phyloP scores from a whole-genome alignment of 768 basidiomycete genomes.

The Candolleomyces eurysporus region DNA sequence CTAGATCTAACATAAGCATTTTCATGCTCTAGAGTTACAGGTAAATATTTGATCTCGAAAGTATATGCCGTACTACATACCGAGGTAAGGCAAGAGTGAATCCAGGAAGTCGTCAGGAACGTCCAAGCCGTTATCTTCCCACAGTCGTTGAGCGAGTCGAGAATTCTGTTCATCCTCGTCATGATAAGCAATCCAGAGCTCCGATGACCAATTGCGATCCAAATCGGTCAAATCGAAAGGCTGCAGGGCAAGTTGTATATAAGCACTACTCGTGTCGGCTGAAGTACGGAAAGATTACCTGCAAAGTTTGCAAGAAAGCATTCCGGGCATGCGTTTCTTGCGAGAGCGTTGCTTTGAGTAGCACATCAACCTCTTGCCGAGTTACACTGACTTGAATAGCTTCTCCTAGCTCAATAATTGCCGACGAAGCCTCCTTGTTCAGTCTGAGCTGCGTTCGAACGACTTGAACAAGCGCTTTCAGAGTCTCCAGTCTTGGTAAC shows the following conservation, averaged over 20 bases:
- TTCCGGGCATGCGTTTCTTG: constrained; percentile 88
- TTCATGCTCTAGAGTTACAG: constrained; percentile 57
- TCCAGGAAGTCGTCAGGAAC: constrained; percentile 66
- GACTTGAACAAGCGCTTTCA: constrained; percentile 67
- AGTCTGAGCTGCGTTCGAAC: constrained; percentile 78
- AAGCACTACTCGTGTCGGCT: not conserved
- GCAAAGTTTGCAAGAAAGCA: constrained; percentile 86
- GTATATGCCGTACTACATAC: constrained; percentile 36
- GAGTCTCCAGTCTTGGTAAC: constrained; percentile 73
- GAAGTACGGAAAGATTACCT: constrained; percentile 43
- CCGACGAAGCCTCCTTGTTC: constrained; percentile 78
- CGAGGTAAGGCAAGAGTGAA: constrained; percentile 63
- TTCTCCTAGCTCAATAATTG: constrained; percentile 78
- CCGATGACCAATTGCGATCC: constrained; percentile 74
- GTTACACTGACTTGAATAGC: constrained; percentile 69
- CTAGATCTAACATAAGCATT: constrained; percentile 78
- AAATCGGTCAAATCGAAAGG: constrained; percentile 93
- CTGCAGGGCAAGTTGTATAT: constrained; percentile 35
- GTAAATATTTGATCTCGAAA: not conserved
- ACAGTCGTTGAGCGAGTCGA: constrained; percentile 72
- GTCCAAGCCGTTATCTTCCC: constrained; percentile 96
- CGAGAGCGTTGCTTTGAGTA: constrained; percentile 73
- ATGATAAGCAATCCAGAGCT: constrained; percentile 85
- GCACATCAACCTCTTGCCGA: constrained; percentile 55
- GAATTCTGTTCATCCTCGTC: constrained; percentile 87